Conservation (phyloP, 2,329 filamentous ascomycete genomes). For the Aureobasidium vineae region DNA sequence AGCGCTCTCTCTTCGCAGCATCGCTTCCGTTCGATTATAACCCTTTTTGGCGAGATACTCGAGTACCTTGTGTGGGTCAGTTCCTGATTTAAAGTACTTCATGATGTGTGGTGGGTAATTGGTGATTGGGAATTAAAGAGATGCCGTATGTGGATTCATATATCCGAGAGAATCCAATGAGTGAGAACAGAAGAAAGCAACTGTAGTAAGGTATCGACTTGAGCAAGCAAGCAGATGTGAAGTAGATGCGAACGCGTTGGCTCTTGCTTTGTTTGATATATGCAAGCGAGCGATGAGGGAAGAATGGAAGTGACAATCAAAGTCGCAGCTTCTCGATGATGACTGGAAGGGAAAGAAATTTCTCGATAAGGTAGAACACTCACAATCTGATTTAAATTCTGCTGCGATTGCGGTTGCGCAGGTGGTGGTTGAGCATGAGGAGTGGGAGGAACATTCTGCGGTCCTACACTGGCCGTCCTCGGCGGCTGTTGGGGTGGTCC, state of each 20-base stretch:
- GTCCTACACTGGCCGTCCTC: slow-evolving; percentile 40
- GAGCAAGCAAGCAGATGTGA: background rate
- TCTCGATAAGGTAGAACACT: slow-evolving; percentile 45
- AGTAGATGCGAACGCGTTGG: background rate
- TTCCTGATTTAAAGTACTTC: background rate
- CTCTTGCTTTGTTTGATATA: slow-evolving; percentile 9
- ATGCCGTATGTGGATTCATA: background rate
- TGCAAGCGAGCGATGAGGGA: background rate
- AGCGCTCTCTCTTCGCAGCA: slow-evolving; percentile 85
- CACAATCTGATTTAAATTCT: slow-evolving; percentile 95
- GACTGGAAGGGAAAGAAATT: background rate
- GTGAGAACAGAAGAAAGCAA: background rate
- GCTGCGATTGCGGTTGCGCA: slow-evolving; percentile 65
- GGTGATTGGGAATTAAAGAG: background rate
- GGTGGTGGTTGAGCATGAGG: slow-evolving; percentile 45
- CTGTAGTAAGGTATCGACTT: background rate
- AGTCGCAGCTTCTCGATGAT: background rate
- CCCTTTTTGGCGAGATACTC: slow-evolving; percentile 96
- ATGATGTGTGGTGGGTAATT: background rate
- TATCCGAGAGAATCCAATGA: background rate
- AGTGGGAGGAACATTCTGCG: slow-evolving; percentile 32
- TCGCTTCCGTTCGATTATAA: slow-evolving; percentile 87
- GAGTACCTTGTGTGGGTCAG: slow-evolving; percentile 61
- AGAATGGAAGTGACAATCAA: background rate
- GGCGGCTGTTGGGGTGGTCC: slow-evolving; percentile 39